Base-by-base conservation (phyloP, 2,329 filamentous ascomycete species). In the Paramyrothecium roridum region DNA sequence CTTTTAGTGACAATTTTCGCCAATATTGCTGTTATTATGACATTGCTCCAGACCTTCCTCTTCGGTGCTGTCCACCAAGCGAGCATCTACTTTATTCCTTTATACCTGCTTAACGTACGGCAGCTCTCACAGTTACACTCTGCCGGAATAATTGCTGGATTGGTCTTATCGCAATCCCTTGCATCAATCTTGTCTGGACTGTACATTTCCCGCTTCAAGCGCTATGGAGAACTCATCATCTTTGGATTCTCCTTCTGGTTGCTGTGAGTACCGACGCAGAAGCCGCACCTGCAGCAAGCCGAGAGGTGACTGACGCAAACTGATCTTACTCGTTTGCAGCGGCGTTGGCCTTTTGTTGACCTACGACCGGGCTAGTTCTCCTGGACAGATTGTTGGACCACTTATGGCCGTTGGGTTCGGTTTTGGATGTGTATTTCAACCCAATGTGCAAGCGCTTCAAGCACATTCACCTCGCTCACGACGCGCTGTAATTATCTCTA, bases 211-310 rank as follows among this genome's bases (percentile, higher is more conserved):
- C 73, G 78, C 4, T 66, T 63, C 10, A 80, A 82, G 56, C 76
- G 83, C 1, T 88, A 87, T 61, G 80, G 80, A 4, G 81, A 83
- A 58, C 74, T 86, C 1, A 80, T 87, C 45, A 84, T 80, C 59
- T 52, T 59, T 3, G 72, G 72, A 2, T 73, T 73, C 61, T 3
- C 59, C n/a, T n/a, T 67, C 2, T 74, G 72, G 71, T 69, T 67
- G 0, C 56, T 71, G 68, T 72, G 60, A 61, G 66, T 62, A 7
- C 17, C 34, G 30, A 16, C 22, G 33, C 50, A 40, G 33, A 8
- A 16, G 16, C 33, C 33, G 33, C 33, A 10, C 10, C 33, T 16
- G 33, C 16, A 37, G 33, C 33, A 37, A 8, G 16, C 33, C 33
- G 8, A 37, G 7, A 17, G 16, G 23, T 48, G 20, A 21, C 20